Percentiles rank a stretch among this genome's conserved stretches.
These are phyloP conservation scores for Neurospora sp. DNA, from an alignment of 495 filamentous ascomycete genomes.

Conservation along the genomic window DNA sequence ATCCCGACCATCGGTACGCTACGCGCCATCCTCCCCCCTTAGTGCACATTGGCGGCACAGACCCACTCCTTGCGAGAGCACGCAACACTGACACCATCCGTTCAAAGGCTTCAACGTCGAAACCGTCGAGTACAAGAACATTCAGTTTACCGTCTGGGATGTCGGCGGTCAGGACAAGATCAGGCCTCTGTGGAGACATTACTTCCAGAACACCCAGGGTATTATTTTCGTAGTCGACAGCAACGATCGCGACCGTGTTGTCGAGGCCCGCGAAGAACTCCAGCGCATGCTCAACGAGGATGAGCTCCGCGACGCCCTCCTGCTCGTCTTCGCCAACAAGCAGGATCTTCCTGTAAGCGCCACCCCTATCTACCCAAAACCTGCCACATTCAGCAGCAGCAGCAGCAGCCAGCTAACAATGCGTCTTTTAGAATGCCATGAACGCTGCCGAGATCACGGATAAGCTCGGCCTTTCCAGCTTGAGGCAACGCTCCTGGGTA, in stretches of 20 bases:
- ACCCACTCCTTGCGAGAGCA: not conserved
- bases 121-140: constrained; percentile 99
- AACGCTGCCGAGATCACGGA: constrained; percentile 98
- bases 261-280: constrained; percentile 96
- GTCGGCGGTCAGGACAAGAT: constrained; percentile 99
- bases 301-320: constrained; percentile 91
- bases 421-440: constrained; percentile 77
- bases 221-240: constrained; percentile 99
- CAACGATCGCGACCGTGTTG: constrained; percentile 99
- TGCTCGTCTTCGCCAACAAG: constrained; percentile 99
- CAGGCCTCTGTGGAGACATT: constrained; percentile 97
- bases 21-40: not conserved
- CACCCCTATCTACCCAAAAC: not conserved
- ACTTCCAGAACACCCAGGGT: constrained; percentile 99
- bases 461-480: constrained; percentile 97
- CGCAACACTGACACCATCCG: constrained; percentile 18
- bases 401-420: constrained; percentile 14
- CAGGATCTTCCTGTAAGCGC: constrained; percentile 93
- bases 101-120: constrained; percentile 94
- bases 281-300: constrained; percentile 99
- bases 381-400: constrained; percentile 5
- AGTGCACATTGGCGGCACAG: not conserved
- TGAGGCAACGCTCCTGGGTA: constrained; percentile 98
- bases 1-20: constrained; percentile 97
- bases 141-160: constrained; percentile 99